Conservation (phyloP, 192 early-diverging fungal species). For the Backusella mclennaniae region DNA sequence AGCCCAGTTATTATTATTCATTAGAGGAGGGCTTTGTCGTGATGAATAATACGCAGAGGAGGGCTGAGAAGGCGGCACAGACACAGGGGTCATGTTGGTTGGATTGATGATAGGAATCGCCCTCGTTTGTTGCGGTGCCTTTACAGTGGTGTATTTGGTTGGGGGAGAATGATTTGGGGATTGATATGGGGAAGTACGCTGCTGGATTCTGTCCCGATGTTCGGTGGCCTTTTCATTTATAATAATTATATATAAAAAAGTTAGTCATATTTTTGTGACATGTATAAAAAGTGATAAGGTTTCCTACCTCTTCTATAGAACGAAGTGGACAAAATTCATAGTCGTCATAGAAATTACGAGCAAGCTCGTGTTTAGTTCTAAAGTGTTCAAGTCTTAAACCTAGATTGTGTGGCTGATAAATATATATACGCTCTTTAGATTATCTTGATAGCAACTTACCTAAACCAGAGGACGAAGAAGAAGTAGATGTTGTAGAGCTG, state of each 20-base stretch:
- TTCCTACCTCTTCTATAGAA: slow-evolving; percentile 48
- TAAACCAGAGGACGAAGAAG: background rate
- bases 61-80: slow-evolving; percentile 14
- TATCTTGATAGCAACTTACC: background rate
- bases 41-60: background rate
- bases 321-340: slow-evolving; percentile 55
- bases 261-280: slow-evolving; percentile 5
- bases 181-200: slow-evolving; percentile 11
- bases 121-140: slow-evolving; percentile 10
- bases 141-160: background rate
- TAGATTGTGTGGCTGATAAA: background rate
- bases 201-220: slow-evolving; percentile 20
- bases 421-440: background rate
- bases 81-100: slow-evolving; percentile 43
- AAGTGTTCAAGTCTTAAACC: slow-evolving; percentile 43
- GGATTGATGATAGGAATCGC: slow-evolving; percentile 54
- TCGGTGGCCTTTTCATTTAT: slow-evolving; percentile 3
- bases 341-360: slow-evolving; percentile 53
- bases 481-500: background rate
- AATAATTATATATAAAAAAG: background rate
- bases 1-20: background rate
- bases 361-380: slow-evolving; percentile 47
- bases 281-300: background rate
- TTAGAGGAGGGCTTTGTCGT: background rate
- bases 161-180: slow-evolving; percentile 15